These are phyloP conservation scores for Bacidia rubella DNA, from an alignment of 495 filamentous ascomycete species.

Conservation along the genomic window DNA sequence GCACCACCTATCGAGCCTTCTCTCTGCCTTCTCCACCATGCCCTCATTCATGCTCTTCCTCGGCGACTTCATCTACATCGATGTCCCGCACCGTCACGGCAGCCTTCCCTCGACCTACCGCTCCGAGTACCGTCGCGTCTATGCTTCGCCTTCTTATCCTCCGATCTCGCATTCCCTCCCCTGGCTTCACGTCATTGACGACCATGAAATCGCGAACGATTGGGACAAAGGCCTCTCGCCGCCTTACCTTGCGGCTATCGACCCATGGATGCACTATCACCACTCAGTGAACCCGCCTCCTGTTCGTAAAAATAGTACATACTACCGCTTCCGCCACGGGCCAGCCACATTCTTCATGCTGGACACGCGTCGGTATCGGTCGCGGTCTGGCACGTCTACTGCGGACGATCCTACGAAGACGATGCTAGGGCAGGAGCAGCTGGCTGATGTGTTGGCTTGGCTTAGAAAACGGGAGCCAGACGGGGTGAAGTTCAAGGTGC, in stretches of 20 bases:
- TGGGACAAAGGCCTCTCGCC: slow-evolving; percentile 65
- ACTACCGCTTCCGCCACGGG: slow-evolving; percentile 77
- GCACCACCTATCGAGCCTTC: slow-evolving; percentile 45
- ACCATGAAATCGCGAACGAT: slow-evolving; percentile 92
- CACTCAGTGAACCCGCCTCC: slow-evolving; percentile 60
- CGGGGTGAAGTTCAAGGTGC: slow-evolving; percentile 85
- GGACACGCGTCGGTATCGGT: slow-evolving; percentile 80
- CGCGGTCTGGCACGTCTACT: slow-evolving; percentile 38
- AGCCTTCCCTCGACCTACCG: slow-evolving; percentile 62
- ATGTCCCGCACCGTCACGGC: slow-evolving; percentile 72
- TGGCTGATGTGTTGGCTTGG: slow-evolving; percentile 65
- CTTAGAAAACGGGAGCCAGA: slow-evolving; percentile 51
- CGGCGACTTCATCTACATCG: slow-evolving; percentile 97
- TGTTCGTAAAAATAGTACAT: slow-evolving; percentile 45
- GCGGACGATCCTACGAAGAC: slow-evolving; percentile 49
- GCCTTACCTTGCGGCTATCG: slow-evolving; percentile 60
- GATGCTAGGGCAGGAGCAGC: slow-evolving; percentile 73
- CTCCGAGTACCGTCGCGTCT: slow-evolving; percentile 82
- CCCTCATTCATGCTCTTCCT: slow-evolving; percentile 94
- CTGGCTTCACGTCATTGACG: slow-evolving; percentile 92
- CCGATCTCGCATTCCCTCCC: slow-evolving; percentile 47
- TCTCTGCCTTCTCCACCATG: slow-evolving; percentile 39
- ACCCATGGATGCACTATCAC: slow-evolving; percentile 81
- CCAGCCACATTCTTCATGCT: slow-evolving; percentile 90
- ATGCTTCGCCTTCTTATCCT: slow-evolving; percentile 83